Conservation (phyloP, 192 early-diverging fungal species). For the Phlyctochytrium arcticum region DNA sequence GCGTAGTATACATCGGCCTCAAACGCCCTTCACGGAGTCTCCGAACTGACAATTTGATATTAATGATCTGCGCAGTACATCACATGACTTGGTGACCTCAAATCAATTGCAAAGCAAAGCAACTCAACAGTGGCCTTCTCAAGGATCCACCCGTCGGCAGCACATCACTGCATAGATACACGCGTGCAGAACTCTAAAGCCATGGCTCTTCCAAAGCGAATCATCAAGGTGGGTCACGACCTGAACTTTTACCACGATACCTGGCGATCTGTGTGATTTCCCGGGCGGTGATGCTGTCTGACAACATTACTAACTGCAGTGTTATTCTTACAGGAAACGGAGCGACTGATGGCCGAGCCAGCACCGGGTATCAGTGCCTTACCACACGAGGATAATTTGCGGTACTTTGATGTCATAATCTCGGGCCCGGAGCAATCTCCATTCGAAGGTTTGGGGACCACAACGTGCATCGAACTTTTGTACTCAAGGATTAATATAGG, state of each 20-base stretch:
- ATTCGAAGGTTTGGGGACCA: conserved; percentile 74
- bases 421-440: conserved; percentile 86
- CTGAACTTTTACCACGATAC: not conserved
- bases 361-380: conserved; percentile 88
- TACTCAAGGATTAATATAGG: conserved; percentile 44
- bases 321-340: conserved; percentile 80
- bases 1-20: too few relatives aligned
- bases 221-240: conserved; percentile 41
- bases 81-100: too few relatives aligned
- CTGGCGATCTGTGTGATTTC: not conserved
- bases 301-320: not conserved
- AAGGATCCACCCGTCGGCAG: too few relatives aligned
- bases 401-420: conserved; percentile 96
- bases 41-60: too few relatives aligned
- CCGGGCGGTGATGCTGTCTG: not conserved
- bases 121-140: too few relatives aligned
- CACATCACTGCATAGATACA: too few relatives aligned
- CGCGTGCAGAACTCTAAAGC: too few relatives aligned
- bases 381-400: conserved; percentile 90
- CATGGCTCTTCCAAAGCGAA: conserved; percentile 49
- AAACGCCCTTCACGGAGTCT: too few relatives aligned
- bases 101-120: too few relatives aligned
- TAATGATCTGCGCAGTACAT: too few relatives aligned
- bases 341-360: conserved; percentile 89
- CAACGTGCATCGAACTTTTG: not conserved